Evolutionary conservation across 2,329 filamentous ascomycete genomes (phyloP).

Genomic region (Penicillium sp.): DNA sequence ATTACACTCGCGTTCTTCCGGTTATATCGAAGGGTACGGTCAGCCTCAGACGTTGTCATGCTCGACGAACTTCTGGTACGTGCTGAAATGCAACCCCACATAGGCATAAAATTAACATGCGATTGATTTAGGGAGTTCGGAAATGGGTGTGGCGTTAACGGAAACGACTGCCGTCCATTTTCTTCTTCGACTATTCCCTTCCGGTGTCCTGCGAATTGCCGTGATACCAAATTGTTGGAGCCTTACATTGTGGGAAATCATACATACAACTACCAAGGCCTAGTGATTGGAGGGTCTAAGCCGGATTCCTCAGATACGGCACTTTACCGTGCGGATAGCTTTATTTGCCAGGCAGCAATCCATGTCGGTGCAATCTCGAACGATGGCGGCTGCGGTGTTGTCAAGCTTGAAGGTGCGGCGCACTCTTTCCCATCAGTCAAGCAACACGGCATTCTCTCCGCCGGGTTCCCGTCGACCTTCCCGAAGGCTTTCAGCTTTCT

Average conservation of each 20-base stretch:
- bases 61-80: slow-evolving; percentile 48
- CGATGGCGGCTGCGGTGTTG: slow-evolving; percentile 77
- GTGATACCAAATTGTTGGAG: slow-evolving; percentile 48
- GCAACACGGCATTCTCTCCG: slow-evolving; percentile 72
- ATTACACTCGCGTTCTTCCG: slow-evolving; percentile 47
- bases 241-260: slow-evolving; percentile 54
- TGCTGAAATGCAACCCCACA: not conserved
- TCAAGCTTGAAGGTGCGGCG: slow-evolving; percentile 69
- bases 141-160: slow-evolving; percentile 55
- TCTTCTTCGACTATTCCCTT: slow-evolving; percentile 54
- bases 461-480: slow-evolving; percentile 83
- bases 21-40: slow-evolving; percentile 51
- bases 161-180: slow-evolving; percentile 57
- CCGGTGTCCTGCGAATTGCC: slow-evolving; percentile 57
- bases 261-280: slow-evolving; percentile 52
- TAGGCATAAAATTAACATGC: not conserved
- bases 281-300: slow-evolving; percentile 54
- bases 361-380: slow-evolving; percentile 77
- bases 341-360: slow-evolving; percentile 80
- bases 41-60: slow-evolving; percentile 48
- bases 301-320: slow-evolving; percentile 45
- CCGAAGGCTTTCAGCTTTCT: slow-evolving; percentile 82
- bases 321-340: slow-evolving; percentile 84
- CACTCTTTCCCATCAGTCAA: slow-evolving; percentile 63
- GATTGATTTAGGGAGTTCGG: slow-evolving; percentile 37